Conservation (phyloP, 2,329 filamentous ascomycete species). For the Harringtonia lauricola region DNA sequence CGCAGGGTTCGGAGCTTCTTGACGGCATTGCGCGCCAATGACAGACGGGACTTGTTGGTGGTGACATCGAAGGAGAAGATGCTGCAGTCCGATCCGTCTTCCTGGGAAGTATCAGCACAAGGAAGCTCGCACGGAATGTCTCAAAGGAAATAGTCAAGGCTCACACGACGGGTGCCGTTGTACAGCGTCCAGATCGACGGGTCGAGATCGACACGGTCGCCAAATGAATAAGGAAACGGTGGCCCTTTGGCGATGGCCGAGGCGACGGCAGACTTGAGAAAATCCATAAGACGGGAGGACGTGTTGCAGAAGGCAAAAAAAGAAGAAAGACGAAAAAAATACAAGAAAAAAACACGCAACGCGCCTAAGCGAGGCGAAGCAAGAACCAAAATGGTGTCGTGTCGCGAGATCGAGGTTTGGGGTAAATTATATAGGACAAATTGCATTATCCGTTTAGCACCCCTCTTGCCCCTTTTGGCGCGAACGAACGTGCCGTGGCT, state of each 20-base stretch:
- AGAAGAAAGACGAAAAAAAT: background rate
- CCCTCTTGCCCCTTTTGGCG: slow-evolving; percentile 10
- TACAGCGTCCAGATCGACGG: slow-evolving; percentile 94
- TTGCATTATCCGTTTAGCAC: background rate
- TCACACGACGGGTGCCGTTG: slow-evolving; percentile 84
- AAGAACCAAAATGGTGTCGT: no score
- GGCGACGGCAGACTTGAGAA: slow-evolving; percentile 92
- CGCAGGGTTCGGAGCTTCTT: slow-evolving; percentile 88
- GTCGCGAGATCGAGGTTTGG: no score
- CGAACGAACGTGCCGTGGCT: no score
- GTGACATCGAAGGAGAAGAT: slow-evolving; percentile 92
- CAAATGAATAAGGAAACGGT: slow-evolving; percentile 84
- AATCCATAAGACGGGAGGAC: slow-evolving; percentile 64
- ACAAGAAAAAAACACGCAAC: background rate
- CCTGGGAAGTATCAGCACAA: slow-evolving; percentile 40
- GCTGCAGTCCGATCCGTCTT: slow-evolving; percentile 88
- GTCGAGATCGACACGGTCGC: slow-evolving; percentile 83
- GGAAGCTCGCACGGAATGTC: no score
- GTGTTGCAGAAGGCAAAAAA: background rate
- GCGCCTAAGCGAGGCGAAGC: no score
- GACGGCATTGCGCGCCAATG: slow-evolving; percentile 84
- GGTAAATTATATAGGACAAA: no score
- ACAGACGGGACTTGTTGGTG: slow-evolving; percentile 67
- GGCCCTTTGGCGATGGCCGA: slow-evolving; percentile 94
- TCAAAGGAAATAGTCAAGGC: no score